These are phyloP conservation scores for Colletotrichum eleusines DNA, from an alignment of 2,329 filamentous ascomycete genomes.

Conservation along the genomic window DNA sequence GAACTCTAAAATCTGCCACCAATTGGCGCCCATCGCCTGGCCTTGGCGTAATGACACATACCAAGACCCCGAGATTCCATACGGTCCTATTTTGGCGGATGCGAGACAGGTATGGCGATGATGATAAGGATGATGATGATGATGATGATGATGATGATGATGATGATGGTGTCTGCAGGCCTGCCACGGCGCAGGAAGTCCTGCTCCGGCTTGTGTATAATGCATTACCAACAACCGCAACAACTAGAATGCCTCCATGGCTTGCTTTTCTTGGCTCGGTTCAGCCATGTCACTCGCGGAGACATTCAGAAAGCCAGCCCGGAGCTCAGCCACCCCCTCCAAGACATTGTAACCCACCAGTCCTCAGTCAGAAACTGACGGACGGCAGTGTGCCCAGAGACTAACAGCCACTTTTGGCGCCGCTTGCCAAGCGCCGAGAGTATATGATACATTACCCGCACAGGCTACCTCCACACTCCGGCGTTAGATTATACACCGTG, in stretches of 20 bases:
- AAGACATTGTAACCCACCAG: not conserved
- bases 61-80: conserved; percentile 25
- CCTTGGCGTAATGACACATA: conserved; percentile 37
- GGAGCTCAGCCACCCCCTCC: conserved; percentile 13
- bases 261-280: conserved; percentile 17
- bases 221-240: not conserved
- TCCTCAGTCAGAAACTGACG: not conserved
- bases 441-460: not conserved
- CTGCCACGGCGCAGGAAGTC: not conserved
- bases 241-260: not conserved
- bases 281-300: not conserved
- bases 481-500: not conserved
- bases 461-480: not conserved
- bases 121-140: not conserved
- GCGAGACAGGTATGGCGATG: not conserved
- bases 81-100: not conserved
- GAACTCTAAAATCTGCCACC: conserved; percentile 5
- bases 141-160: not conserved
- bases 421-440: not conserved
- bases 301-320: not conserved
- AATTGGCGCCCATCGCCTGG: conserved; percentile 24
- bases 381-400: not conserved
- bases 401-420: not conserved
- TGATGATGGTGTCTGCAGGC: not conserved
- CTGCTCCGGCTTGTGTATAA: not conserved